A percentile compares a stretch with the other conserved stretches of the same genome.
These are phyloP conservation scores for Cicer bijugum DNA, from an alignment of 306 rosid species.

Conservation along the genomic window DNA sequence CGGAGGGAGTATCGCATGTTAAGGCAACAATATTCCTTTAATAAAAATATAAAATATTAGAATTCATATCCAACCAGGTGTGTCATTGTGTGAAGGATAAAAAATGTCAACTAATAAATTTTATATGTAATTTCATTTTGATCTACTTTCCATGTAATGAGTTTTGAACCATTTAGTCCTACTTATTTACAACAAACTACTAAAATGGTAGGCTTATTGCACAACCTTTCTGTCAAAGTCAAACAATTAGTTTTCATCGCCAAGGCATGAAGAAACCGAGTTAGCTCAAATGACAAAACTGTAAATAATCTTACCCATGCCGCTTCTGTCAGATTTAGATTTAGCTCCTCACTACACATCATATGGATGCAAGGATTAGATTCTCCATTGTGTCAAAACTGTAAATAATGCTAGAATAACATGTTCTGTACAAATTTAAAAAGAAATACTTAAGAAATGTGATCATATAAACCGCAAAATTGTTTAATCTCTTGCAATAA, in stretches of 20 bases:
- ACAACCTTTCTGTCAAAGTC: constrained; percentile 9
- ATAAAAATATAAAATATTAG: constrained; percentile 10
- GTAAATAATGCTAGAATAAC: constrained; percentile 26
- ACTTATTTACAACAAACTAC: constrained; percentile 5
- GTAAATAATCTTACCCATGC: constrained; percentile 76
- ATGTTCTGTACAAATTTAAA: constrained; percentile 15
- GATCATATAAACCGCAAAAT: constrained; percentile 8
- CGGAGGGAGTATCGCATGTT: no score
- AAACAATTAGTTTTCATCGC: not conserved
- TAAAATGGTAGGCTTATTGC: not conserved
- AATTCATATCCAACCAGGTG: constrained; percentile 17
- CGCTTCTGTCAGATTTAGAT: constrained; percentile 89
- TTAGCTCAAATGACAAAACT: constrained; percentile 6
- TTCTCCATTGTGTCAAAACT: constrained; percentile 34
- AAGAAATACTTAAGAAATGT: not conserved
- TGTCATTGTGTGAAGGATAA: not conserved
- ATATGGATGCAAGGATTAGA: constrained; percentile 45
- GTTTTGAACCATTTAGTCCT: not conserved
- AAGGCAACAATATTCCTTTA: not conserved
- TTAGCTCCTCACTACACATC: constrained; percentile 85
- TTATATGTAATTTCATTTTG: constrained; percentile 4
- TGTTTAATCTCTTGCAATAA: constrained; percentile 6
- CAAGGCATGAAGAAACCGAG: constrained; percentile 30
- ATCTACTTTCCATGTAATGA: constrained; percentile 15
- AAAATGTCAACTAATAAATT: not conserved